These are phyloP conservation scores for Dactylonectria estremocensis DNA, from an alignment of 2,329 filamentous ascomycete species.

Conservation along the genomic window DNA sequence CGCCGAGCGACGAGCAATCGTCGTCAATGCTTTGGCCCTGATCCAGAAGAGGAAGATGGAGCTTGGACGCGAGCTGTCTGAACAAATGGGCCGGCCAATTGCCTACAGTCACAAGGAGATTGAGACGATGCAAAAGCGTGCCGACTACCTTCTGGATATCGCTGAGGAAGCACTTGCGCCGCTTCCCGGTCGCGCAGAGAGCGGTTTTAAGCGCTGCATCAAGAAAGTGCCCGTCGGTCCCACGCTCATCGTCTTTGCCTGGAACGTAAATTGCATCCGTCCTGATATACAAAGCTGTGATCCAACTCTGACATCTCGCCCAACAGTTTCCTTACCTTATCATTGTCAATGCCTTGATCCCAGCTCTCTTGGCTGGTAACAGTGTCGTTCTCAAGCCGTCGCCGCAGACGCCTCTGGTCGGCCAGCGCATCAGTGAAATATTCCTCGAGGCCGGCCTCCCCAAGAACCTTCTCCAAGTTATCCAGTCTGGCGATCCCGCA, in stretches of 20 bases:
- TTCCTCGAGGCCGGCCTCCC: constrained; percentile 87
- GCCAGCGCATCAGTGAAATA: constrained; percentile 82
- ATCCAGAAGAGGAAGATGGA: constrained; percentile 81
- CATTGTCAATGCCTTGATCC: constrained; percentile 90
- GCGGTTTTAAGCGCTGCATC: constrained; percentile 90
- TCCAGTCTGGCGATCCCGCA: constrained; percentile 85
- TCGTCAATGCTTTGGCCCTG: constrained; percentile 81
- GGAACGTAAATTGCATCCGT: constrained; percentile 79
- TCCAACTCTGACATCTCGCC: neutral
- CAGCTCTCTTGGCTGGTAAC: constrained; percentile 89
- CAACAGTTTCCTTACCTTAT: constrained; percentile 92
- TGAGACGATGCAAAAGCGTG: constrained; percentile 85
- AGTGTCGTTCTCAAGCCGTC: constrained; percentile 93
- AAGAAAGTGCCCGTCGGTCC: constrained; percentile 89
- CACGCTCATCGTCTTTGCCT: constrained; percentile 90
- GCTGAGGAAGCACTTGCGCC: constrained; percentile 84
- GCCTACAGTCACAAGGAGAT: constrained; percentile 87
- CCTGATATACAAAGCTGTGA: neutral
- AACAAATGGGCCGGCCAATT: constrained; percentile 95
- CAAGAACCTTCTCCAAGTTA: constrained; percentile 86
- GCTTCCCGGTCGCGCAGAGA: constrained; percentile 84
- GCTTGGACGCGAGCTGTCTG: constrained; percentile 85
- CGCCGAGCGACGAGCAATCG: constrained; percentile 81
- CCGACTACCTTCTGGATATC: constrained; percentile 87
- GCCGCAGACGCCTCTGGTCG: constrained; percentile 92